Base-by-base conservation (phyloP, 371 early-diverging fungal species). In the Gilbertella persicaria region DNA sequence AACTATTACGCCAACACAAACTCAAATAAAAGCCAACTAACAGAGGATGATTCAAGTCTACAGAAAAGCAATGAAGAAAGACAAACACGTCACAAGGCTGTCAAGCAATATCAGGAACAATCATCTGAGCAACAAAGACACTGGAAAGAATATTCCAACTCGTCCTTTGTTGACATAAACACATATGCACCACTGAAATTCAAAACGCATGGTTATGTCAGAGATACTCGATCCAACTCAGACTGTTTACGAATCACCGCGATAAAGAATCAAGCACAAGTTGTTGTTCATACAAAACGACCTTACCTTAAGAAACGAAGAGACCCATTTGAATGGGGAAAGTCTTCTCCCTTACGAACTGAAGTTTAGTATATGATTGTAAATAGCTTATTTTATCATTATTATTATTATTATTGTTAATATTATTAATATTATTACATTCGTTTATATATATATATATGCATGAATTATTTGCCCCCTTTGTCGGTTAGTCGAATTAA, bases 131-230 rank as follows among this genome's bases (percentile, higher is more conserved):
- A 51, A 17, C 37, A 40, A 13, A 26, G 12, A 38, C 58, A 58
- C 33, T 58, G 52, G 51, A 58, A 39, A 45, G 51, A 58, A 58
- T 30, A 45, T 45, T 50, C 57, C 44, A 44, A 19, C 14, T 5
- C 37, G 21, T 37, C 51, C 14, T 40, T 40, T 29, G 20, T 37
- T 26, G 35, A 35, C 24, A 44, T 33, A 42, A 53, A 49, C 25
- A 49, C 45, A 53, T 25, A 45, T 53, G 53, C 53, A 29, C 58
- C 58, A 21, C 29, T 39, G 40, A 39, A 36, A 39, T 39, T 30
- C 13, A 45, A 52, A 28, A 57, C 58, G 21, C 58, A 57, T 42
- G 49, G 42, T 48, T 53, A 63, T 63, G 20, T 58, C 41, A 58
- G 63, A 42, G 58, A 53, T 14, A 58, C 38, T 24, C 30, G 63